Evolutionary conservation across 495 filamentous ascomycete species (phyloP).

Genomic region (Penicillium desertorum): DNA sequence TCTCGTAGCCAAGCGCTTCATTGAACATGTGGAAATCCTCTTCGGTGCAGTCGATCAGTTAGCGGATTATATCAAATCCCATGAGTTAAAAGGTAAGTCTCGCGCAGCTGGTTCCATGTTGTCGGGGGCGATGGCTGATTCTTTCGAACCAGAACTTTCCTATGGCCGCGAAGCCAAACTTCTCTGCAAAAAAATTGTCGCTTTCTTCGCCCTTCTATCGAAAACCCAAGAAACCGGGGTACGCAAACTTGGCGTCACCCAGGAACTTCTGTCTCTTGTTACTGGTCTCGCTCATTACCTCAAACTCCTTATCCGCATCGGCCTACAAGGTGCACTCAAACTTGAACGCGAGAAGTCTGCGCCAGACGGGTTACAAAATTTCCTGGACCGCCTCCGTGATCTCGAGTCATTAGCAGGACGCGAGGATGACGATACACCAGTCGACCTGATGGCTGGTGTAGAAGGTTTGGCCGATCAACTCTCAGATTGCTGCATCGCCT

Average conservation of each 20-base stretch:
- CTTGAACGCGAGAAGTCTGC: conserved; percentile 80
- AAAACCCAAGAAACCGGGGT: conserved; percentile 90
- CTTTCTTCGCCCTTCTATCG: conserved; percentile 91
- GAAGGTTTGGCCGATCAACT: conserved; percentile 70
- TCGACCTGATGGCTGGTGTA: conserved; percentile 73
- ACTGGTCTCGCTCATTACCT: conserved; percentile 97
- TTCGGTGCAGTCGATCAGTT: conserved; percentile 87
- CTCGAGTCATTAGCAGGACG: conserved; percentile 63
- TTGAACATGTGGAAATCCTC: conserved; percentile 90
- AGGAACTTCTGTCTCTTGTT: conserved; percentile 91
- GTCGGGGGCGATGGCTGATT: conserved; percentile 16
- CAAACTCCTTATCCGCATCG: conserved; percentile 96
- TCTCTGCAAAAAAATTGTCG: conserved; percentile 98
- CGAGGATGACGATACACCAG: conserved; percentile 63
- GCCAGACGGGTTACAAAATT: conserved; percentile 70
- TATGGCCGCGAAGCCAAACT: conserved; percentile 95
- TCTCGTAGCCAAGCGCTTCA: conserved; percentile 93
- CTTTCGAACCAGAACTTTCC: conserved; percentile 61
- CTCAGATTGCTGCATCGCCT: conserved; percentile 78
- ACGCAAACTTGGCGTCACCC: conserved; percentile 88
- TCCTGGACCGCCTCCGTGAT: conserved; percentile 77
- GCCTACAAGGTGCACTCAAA: conserved; percentile 87
- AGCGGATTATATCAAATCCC: conserved; percentile 64
- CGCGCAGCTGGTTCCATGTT: not conserved
- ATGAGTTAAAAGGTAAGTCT: conserved; percentile 71